These are phyloP conservation scores for Haplosporangium sp. DNA, from an alignment of 371 early-diverging fungal species.

Conservation along the genomic window DNA sequence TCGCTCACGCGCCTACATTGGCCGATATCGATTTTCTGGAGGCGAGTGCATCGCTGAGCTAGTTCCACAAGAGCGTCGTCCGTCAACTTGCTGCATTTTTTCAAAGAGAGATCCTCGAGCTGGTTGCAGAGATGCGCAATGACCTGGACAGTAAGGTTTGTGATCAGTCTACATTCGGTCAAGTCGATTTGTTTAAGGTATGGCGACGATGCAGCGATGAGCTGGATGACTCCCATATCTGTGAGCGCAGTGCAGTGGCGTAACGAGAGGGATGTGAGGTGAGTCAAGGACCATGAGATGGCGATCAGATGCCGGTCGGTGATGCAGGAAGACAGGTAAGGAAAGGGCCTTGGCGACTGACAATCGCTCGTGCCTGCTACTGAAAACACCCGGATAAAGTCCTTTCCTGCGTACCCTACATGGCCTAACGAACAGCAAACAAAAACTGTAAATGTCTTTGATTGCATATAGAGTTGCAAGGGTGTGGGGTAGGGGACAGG, in stretches of 20 bases:
- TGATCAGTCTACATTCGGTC: conserved; percentile 37
- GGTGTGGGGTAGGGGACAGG: no score
- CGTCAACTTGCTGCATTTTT: conserved; percentile 31
- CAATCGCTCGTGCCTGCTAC: conserved; percentile 35
- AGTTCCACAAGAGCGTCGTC: conserved; percentile 46
- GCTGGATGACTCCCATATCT: conserved; percentile 33
- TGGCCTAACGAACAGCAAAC: conserved; percentile 9
- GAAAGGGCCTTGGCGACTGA: conserved; percentile 40
- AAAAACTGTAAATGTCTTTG: no score
- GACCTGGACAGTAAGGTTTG: conserved; percentile 43
- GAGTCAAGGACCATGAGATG: conserved; percentile 24
- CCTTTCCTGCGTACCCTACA: conserved; percentile 35
- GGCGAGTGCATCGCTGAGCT: conserved; percentile 22
- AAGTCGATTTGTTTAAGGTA: conserved; percentile 35
- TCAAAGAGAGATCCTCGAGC: conserved; percentile 34
- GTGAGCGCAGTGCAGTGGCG: conserved; percentile 39
- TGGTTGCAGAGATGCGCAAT: conserved; percentile 36
- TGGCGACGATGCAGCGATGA: conserved; percentile 40
- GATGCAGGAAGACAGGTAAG: conserved; percentile 45
- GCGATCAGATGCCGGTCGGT: conserved; percentile 32
- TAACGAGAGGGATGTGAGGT: conserved; percentile 36
- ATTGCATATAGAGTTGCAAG: no score
- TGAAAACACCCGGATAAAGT: conserved; percentile 37
- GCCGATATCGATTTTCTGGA: conserved; percentile 28
- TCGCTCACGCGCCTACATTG: conserved; percentile 32